Conservation (phyloP, 108 stramenopile species). For the Licmophora abbreviata region DNA sequence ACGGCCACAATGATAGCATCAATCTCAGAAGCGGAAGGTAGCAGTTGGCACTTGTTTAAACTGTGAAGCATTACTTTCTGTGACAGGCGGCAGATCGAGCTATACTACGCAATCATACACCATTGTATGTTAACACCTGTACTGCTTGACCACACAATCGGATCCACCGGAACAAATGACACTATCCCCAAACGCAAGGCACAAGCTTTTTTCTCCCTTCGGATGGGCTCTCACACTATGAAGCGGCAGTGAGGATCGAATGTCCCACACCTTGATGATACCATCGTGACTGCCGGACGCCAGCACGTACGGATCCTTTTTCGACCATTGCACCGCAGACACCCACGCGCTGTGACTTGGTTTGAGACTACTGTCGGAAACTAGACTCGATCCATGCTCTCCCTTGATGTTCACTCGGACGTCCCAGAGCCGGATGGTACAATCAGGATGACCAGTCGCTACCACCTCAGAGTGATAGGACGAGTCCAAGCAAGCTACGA, state of each 20-base stretch:
- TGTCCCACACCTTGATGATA: constrained; percentile 89
- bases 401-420: constrained; percentile 26
- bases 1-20: too few relatives aligned
- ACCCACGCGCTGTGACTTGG: constrained; percentile 89
- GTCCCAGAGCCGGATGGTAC: constrained; percentile 72
- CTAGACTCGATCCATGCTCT: constrained; percentile 6
- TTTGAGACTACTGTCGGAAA: constrained; percentile 27
- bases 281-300: constrained; percentile 86
- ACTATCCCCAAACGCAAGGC: constrained; percentile 30
- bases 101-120: too few relatives aligned
- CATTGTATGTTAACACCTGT: too few relatives aligned
- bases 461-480: constrained; percentile 67
- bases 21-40: too few relatives aligned
- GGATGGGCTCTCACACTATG: constrained; percentile 80
- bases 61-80: too few relatives aligned
- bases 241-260: constrained; percentile 83
- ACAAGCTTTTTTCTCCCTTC: constrained; percentile 68
- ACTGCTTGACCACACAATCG: constrained; percentile 64
- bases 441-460: constrained; percentile 79
- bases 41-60: too few relatives aligned
- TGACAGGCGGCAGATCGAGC: too few relatives aligned
- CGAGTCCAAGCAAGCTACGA: constrained; percentile 60
- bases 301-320: constrained; percentile 65
- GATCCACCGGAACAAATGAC: constrained; percentile 60
- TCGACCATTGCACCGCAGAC: constrained; percentile 73